Percentiles rank a stretch among this genome's conserved stretches.
These are phyloP conservation scores for Rhodosporidiobolus odoratus DNA, from an alignment of 768 basidiomycete species.

Conservation along the genomic window DNA sequence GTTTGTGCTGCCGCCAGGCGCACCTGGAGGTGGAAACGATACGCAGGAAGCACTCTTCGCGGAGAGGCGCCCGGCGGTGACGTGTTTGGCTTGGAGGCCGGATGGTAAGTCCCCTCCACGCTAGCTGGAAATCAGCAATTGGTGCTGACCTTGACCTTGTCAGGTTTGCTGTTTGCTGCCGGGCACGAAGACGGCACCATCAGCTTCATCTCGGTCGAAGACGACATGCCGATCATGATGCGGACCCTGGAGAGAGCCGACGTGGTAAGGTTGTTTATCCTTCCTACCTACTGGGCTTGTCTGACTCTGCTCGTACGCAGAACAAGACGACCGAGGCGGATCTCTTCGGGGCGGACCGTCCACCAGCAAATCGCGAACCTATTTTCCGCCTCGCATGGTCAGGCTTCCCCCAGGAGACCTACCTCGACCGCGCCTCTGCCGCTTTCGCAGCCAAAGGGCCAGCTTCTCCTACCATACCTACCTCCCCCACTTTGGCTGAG, in stretches of 20 bases:
- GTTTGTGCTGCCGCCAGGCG: constrained; percentile 67
- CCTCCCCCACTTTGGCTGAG: constrained; percentile 2
- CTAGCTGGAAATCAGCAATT: background rate
- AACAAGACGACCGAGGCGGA: constrained; percentile 50
- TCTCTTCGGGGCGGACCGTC: constrained; percentile 42
- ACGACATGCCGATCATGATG: constrained; percentile 69
- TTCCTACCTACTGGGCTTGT: background rate
- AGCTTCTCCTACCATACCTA: background rate
- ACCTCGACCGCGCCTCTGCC: background rate
- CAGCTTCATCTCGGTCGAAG: constrained; percentile 74
- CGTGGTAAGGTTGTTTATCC: constrained; percentile 39
- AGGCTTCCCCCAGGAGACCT: constrained; percentile 58
- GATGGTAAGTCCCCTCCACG: constrained; percentile 42
- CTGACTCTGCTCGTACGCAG: background rate
- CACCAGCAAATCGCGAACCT: constrained; percentile 56
- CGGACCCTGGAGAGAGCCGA: constrained; percentile 57
- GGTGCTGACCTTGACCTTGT: no score
- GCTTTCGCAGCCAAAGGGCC: background rate
- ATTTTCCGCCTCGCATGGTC: constrained; percentile 85
- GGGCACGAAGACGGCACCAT: constrained; percentile 78
- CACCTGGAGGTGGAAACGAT: constrained; percentile 70
- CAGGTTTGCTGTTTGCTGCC: constrained; percentile 63
- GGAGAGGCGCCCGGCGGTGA: constrained; percentile 65
- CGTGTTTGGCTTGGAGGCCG: constrained; percentile 68
- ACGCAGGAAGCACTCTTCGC: constrained; percentile 57